Evolutionary conservation across 306 rosid species (phyloP).

Genomic region (Dalbergia cultrata): DNA sequence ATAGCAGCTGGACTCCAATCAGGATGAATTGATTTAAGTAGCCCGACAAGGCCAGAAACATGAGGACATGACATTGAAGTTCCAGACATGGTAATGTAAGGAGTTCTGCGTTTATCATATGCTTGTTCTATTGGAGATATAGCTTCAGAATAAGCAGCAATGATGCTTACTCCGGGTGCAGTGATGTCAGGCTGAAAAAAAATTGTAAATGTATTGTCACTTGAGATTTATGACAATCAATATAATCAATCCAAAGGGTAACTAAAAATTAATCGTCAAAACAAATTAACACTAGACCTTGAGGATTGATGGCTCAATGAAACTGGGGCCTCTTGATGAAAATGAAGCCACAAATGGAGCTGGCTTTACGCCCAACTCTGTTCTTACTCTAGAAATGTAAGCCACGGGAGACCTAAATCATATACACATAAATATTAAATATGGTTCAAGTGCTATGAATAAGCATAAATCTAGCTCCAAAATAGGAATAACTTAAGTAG

Average conservation of each 20-base stretch:
- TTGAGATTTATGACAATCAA: background rate
- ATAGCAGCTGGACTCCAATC: conserved; percentile 64
- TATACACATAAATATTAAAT: background rate
- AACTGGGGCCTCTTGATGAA: conserved; percentile 75
- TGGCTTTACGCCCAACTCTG: conserved; percentile 49
- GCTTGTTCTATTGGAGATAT: background rate
- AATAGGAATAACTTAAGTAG: background rate
- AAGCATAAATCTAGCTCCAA: background rate
- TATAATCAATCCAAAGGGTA: background rate
- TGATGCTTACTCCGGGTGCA: conserved; percentile 59
- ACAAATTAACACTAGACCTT: conserved; percentile 52
- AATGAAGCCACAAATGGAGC: conserved; percentile 65
- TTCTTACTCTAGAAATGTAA: conserved; percentile 44
- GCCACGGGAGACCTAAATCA: conserved; percentile 56
- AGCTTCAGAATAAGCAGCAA: conserved; percentile 44
- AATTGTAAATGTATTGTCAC: too few relatives aligned
- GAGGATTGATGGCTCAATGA: conserved; percentile 49
- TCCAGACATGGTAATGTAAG: conserved; percentile 24
- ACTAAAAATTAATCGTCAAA: background rate
- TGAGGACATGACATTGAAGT: conserved; percentile 63
- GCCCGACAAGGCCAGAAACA: conserved; percentile 58
- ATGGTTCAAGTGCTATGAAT: background rate
- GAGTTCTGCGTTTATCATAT: background rate
- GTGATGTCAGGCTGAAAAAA: conserved; percentile 36
- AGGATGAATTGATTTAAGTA: conserved; percentile 58